Conservation (phyloP, 495 filamentous ascomycete species). For the Neurospora sp. region DNA sequence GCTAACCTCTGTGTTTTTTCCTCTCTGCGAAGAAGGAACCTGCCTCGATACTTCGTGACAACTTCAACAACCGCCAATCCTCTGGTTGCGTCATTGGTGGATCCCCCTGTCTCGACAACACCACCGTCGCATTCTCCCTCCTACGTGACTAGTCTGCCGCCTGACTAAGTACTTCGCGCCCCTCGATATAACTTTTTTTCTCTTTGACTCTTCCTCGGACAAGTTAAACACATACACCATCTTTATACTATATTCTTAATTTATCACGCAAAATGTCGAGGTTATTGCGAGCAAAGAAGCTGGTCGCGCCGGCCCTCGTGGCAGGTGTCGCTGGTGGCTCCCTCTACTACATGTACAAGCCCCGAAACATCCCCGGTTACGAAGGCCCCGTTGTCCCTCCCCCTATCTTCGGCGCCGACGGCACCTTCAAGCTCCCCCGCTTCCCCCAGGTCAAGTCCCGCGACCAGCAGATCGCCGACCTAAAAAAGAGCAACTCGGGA, state of each 20-base stretch:
- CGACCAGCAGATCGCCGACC: constrained; percentile 51
- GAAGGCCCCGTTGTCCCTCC: constrained; percentile 73
- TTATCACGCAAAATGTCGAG: constrained; percentile 14
- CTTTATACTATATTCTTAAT: not conserved
- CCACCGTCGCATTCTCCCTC: not conserved
- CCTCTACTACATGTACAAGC: constrained; percentile 71
- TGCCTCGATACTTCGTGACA: not conserved
- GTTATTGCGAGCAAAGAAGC: constrained; percentile 22
- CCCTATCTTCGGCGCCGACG: constrained; percentile 67
- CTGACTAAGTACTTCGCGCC: not conserved
- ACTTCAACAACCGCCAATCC: not conserved
- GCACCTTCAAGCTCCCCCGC: constrained; percentile 66
- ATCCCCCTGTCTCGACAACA: constrained; percentile 3
- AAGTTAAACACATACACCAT: not conserved
- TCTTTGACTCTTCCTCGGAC: not conserved
- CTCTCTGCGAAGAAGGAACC: not conserved
- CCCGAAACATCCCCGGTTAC: constrained; percentile 75
- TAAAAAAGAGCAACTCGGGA: constrained; percentile 36
- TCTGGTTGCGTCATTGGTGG: constrained; percentile 23
- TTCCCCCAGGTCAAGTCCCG: constrained; percentile 72
- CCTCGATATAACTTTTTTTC: not conserved
- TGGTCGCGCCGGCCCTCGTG: constrained; percentile 28
- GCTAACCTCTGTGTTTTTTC: not conserved
- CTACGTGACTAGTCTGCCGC: not conserved
- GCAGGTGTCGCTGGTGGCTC: constrained; percentile 38